Base-by-base conservation (phyloP, 331 rosid genomes). In the Malus hybrid region DNA sequence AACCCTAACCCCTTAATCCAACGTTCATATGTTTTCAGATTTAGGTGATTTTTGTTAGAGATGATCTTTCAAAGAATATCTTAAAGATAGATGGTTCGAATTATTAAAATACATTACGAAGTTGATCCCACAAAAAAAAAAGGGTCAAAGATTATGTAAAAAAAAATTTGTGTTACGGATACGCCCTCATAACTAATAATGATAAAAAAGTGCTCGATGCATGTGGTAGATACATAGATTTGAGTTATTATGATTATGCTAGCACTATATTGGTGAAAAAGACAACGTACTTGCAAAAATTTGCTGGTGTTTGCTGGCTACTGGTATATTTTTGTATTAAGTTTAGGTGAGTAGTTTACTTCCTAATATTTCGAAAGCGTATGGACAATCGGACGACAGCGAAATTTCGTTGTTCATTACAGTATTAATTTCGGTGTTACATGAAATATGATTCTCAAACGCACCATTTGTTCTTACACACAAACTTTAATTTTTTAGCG, bases 251-350 rank as follows among this genome's bases (percentile, higher is more conserved):
- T 6, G 28, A 62, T 73, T 62, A 42, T 73, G 61, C n/a, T 61
- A 6, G 46, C 44, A 62, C n/a, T 18, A 42, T 63, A 7, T 62
- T 61, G 16, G 30, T 26, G 70, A 74, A 48, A 63, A 63, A 3
- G 77, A 74, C 70, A 63, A 33, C 15, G 77, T 53, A 63, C 50
- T 66, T 18, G 70, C 77, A 44, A 42, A 74, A 48, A 28, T 28
- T 39, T 74, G 70, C 48, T 63, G 10, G 60, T 42, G 62, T 63
- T 74, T 29, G 62, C 70, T 63, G 70, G 77, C 66, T 61, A 11
- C 32, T 18, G 24, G 46, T 24, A 19, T 46, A 28, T 28, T 46
- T 39, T 61, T 42, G 10, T 60, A 32, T 57, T 39, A 64, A 7
- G 11, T 3, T 66, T 19, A 16, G 33, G 11, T 6, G 30, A 34